Conservation (phyloP, 257 asterid genomes). For the Primulina eburnea region DNA sequence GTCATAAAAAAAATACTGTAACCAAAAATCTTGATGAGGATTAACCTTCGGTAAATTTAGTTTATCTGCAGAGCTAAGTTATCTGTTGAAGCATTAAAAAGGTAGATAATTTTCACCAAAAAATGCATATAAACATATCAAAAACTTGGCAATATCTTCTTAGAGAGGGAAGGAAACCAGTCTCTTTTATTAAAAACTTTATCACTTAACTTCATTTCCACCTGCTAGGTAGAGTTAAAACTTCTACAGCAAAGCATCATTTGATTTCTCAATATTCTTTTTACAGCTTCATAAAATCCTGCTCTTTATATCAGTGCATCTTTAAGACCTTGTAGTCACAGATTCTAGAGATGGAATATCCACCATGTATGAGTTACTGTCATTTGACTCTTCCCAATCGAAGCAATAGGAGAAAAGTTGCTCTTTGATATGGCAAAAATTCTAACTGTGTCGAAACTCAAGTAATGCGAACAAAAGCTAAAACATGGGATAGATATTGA, state of each 20-base stretch:
- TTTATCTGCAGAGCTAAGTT: background rate
- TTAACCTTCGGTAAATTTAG: too few relatives aligned
- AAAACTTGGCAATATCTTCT: background rate
- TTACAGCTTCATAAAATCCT: background rate
- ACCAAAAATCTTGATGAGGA: too few relatives aligned
- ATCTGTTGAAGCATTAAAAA: too few relatives aligned
- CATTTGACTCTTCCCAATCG: background rate
- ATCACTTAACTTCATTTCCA: background rate
- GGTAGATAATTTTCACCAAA: background rate
- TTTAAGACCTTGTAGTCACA: background rate
- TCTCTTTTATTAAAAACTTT: too few relatives aligned
- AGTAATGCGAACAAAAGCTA: background rate
- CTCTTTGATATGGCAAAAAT: background rate
- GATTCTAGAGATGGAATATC: background rate
- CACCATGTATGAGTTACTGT: background rate
- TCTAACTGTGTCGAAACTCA: background rate
- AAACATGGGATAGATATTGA: background rate
- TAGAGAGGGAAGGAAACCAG: background rate
- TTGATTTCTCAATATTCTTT: background rate
- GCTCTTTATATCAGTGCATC: background rate
- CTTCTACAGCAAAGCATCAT: background rate
- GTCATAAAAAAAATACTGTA: too few relatives aligned
- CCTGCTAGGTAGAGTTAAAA: background rate
- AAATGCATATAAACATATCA: background rate
- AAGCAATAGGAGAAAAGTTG: background rate